Conservation (phyloP, 78 protist species). For the Chrysochromulina tobinii region DNA sequence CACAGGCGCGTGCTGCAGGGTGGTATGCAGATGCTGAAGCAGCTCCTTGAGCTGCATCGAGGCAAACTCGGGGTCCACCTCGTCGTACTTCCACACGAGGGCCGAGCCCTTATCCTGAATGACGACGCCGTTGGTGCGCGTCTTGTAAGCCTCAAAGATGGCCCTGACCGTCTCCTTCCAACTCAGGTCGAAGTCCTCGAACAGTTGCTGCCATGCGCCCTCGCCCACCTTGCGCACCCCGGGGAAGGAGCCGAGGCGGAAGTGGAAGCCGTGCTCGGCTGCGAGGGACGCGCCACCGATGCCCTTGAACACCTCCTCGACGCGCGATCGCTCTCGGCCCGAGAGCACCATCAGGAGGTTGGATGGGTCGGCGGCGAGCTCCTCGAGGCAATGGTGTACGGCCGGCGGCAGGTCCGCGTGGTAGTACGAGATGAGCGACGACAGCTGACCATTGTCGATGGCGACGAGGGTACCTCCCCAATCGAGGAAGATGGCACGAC, state of each 20-base stretch:
- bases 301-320: background rate
- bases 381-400: background rate
- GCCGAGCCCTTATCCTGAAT: constrained; percentile 61
- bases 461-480: constrained; percentile 13
- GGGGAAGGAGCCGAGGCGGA: background rate
- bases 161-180: background rate
- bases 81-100: constrained; percentile 67
- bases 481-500: constrained; percentile 14
- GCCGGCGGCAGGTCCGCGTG: background rate
- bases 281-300: constrained; percentile 35
- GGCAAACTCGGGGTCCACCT: constrained; percentile 78
- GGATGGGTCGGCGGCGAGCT: background rate
- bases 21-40: background rate
- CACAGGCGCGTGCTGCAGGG: background rate
- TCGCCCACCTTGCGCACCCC: background rate
- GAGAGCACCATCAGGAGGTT: background rate
- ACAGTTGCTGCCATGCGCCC: background rate
- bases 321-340: background rate
- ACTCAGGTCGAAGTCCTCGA: background rate
- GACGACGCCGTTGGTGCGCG: constrained; percentile 63
- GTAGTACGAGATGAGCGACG: background rate
- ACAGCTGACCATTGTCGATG: background rate
- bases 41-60: constrained; percentile 32
- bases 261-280: constrained; percentile 8
- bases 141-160: constrained; percentile 32